phyloP scores from a whole-genome alignment of 1,284 basidiomycete species.

The Trichosporon faecale region DNA sequence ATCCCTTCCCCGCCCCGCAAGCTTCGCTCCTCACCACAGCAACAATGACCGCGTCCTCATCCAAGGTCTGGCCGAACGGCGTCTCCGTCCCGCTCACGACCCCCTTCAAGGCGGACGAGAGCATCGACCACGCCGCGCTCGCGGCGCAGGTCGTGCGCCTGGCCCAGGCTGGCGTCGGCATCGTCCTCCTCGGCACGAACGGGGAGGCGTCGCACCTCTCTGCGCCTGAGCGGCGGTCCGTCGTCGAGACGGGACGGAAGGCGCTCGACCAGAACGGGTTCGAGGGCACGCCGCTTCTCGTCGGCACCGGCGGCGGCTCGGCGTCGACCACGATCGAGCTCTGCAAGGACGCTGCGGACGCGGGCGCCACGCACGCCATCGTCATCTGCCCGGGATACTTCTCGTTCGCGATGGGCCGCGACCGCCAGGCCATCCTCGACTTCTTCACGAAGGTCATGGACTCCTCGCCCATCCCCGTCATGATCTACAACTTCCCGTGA shows the following conservation, averaged over 20 bases:
- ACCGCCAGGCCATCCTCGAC: constrained; percentile 53
- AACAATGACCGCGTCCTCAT: constrained; percentile 15
- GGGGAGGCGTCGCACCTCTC: constrained; percentile 62
- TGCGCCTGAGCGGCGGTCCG: constrained; percentile 63
- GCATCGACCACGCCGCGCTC: constrained; percentile 50
- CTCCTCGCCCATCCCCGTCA: constrained; percentile 73
- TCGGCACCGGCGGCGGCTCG: constrained; percentile 76
- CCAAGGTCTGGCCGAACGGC: constrained; percentile 41
- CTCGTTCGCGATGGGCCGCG: constrained; percentile 53
- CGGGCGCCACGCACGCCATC: constrained; percentile 69
- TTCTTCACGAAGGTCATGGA: constrained; percentile 67
- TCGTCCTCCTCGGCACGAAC: constrained; percentile 55
- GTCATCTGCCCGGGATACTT: constrained; percentile 54
- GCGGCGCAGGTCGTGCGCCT: constrained; percentile 53
- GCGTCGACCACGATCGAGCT: constrained; percentile 78
- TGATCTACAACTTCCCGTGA: constrained; percentile 87
- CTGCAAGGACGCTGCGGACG: constrained; percentile 70
- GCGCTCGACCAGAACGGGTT: constrained; percentile 73
- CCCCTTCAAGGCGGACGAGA: constrained; percentile 50
- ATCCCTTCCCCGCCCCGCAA: not conserved
- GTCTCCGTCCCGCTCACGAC: constrained; percentile 55
- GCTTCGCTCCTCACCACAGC: not conserved
- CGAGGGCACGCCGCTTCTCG: constrained; percentile 67
- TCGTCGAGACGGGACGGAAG: constrained; percentile 65
- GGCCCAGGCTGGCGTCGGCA: constrained; percentile 53